phyloP scores from a whole-genome alignment of 805 yeast species.

The Pichia ethanolica region DNA sequence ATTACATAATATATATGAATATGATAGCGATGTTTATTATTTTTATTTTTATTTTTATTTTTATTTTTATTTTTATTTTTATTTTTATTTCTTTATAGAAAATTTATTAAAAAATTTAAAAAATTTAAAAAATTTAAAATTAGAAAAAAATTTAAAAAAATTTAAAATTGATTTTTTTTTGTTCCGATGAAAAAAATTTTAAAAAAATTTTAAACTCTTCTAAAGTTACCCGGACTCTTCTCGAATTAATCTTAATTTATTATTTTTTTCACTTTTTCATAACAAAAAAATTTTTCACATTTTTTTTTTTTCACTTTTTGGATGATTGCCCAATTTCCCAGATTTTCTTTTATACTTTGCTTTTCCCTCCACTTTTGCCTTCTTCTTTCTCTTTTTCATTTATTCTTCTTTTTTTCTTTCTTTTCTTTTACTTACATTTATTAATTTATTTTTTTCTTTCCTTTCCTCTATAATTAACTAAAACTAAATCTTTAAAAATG shows the following conservation, averaged over 20 bases:
- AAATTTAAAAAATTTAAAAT: too few species aligned
- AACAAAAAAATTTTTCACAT: background rate
- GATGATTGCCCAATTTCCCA: too few species aligned
- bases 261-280: background rate
- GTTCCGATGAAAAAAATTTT: too few species aligned
- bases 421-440: background rate
- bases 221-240: background rate
- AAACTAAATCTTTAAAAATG: constrained; percentile 24
- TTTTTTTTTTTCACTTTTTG: background rate
- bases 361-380: background rate
- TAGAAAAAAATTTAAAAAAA: too few species aligned
- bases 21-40: too few species aligned
- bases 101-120: too few species aligned
- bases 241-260: background rate
- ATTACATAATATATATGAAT: too few species aligned
- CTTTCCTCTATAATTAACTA: background rate
- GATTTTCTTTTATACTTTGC: background rate
- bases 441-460: background rate
- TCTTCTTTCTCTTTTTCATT: background rate
- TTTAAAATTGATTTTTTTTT: too few species aligned
- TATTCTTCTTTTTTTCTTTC: background rate
- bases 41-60: too few species aligned
- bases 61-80: too few species aligned
- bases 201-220: too few species aligned
- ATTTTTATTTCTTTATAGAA: too few species aligned